Percentiles rank a stretch among this genome's conserved stretches.
These are phyloP conservation scores for Nicotiana tabacum DNA, from an alignment of 257 asterid species.

Conservation along the genomic window DNA sequence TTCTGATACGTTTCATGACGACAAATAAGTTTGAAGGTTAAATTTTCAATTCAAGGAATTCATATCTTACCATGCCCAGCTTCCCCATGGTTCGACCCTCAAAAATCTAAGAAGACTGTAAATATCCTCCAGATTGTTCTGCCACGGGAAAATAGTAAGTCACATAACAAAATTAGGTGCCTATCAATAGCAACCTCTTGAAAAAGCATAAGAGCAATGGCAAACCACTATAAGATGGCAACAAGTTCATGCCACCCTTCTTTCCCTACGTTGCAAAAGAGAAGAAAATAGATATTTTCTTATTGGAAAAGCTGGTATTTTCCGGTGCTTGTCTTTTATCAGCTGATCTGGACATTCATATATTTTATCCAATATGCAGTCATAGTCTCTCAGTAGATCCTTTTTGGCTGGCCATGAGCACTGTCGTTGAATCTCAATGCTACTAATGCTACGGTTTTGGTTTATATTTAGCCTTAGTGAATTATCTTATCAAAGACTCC, in stretches of 20 bases:
- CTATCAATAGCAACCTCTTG: neutral
- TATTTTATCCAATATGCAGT: neutral
- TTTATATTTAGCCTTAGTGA: neutral
- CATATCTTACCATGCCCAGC: constrained; percentile 88
- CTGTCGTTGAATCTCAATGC: neutral
- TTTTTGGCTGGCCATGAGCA: neutral
- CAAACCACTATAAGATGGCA: neutral
- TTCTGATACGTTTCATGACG: neutral
- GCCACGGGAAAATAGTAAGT: constrained; percentile 25
- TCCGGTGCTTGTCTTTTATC: neutral
- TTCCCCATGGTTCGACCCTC: constrained; percentile 98
- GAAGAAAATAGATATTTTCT: neutral
- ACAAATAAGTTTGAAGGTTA: constrained; percentile 10
- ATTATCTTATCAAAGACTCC: constrained; percentile 2
- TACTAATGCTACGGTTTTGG: neutral
- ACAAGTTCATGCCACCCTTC: neutral
- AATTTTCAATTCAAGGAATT: constrained; percentile 1
- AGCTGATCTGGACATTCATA: neutral
- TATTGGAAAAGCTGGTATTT: neutral
- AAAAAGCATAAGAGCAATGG: neutral
- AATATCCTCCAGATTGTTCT: constrained; percentile 94
- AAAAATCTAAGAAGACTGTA: constrained; percentile 92
- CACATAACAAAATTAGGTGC: neutral
- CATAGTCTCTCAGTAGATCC: neutral
- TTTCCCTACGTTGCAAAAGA: neutral